Conservation (phyloP, 345 rosid genomes). For the Arabis alpina region DNA sequence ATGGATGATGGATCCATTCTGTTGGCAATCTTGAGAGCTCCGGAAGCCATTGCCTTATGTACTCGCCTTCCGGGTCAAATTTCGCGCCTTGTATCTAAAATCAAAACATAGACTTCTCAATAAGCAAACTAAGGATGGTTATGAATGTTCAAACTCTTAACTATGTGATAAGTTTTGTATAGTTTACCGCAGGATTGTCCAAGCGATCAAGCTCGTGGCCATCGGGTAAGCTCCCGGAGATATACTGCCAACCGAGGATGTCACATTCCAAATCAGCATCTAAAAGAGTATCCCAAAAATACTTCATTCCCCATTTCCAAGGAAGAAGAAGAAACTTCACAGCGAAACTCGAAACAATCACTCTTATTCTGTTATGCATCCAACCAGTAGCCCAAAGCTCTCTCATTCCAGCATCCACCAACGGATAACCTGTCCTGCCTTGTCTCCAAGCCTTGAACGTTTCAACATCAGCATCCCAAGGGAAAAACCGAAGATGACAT, state of each 20-base stretch:
- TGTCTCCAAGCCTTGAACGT: slow-evolving; percentile 92
- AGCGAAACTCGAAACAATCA: slow-evolving; percentile 84
- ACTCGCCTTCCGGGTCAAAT: slow-evolving; percentile 85
- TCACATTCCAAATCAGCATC: slow-evolving; percentile 92
- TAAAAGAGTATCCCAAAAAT: slow-evolving; percentile 92
- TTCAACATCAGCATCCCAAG: slow-evolving; percentile 67
- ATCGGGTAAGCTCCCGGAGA: slow-evolving; percentile 91
- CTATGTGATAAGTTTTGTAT: slow-evolving; percentile 18
- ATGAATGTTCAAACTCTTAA: background rate
- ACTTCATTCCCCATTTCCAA: slow-evolving; percentile 99
- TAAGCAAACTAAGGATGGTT: background rate
- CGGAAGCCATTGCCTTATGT: slow-evolving; percentile 89
- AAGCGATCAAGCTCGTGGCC: slow-evolving; percentile 94
- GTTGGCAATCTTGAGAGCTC: slow-evolving; percentile 90
- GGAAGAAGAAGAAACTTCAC: slow-evolving; percentile 90
- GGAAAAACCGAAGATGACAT: slow-evolving; percentile 71
- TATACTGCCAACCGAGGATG: slow-evolving; percentile 96
- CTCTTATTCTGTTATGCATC: slow-evolving; percentile 87
- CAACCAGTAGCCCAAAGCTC: slow-evolving; percentile 99
- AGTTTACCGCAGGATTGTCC: slow-evolving; percentile 76
- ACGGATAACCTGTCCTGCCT: slow-evolving; percentile 90
- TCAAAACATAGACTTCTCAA: slow-evolving; percentile 16
- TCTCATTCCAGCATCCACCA: slow-evolving; percentile 98
- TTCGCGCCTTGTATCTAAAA: slow-evolving; percentile 80
- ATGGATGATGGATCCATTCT: slow-evolving; percentile 94